Evolutionary conservation across 495 filamentous ascomycete genomes (phyloP).

Genomic region (Annulohypoxylon stygium): DNA sequence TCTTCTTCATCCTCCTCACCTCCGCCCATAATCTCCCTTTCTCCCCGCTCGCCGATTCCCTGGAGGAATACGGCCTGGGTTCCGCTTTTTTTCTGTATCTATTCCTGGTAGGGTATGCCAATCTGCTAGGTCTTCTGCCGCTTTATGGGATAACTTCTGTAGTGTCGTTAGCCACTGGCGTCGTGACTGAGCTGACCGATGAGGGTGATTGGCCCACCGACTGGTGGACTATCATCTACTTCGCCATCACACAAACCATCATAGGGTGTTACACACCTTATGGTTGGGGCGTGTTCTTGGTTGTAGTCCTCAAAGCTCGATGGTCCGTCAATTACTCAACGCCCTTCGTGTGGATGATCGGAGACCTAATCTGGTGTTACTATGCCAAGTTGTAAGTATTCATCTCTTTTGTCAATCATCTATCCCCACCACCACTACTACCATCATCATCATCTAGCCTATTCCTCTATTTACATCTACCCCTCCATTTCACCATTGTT

Average conservation of each 20-base stretch:
- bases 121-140: too few relatives aligned
- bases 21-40: not conserved
- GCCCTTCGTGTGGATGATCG: not conserved
- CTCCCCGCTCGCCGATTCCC: not conserved
- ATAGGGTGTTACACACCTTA: conserved; percentile 15
- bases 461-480: not conserved
- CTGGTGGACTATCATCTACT: not conserved
- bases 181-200: not conserved
- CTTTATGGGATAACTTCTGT: too few relatives aligned
- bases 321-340: not conserved
- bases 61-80: not conserved
- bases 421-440: not conserved
- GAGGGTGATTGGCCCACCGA: not conserved
- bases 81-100: too few relatives aligned
- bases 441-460: not conserved
- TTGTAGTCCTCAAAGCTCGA: not conserved
- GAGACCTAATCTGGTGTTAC: not conserved
- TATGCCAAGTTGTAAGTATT: conserved; percentile 23
- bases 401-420: not conserved
- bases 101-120: too few relatives aligned
- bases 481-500: not conserved
- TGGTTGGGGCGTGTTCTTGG: conserved; percentile 23
- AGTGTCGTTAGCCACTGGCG: not conserved
- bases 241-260: conserved; percentile 14
- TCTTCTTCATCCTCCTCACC: not conserved